Evolutionary conservation across 495 filamentous ascomycete genomes (phyloP), one percentile per base, ranked within the genome.

Genomic region (Entonaema liquescens): DNA sequence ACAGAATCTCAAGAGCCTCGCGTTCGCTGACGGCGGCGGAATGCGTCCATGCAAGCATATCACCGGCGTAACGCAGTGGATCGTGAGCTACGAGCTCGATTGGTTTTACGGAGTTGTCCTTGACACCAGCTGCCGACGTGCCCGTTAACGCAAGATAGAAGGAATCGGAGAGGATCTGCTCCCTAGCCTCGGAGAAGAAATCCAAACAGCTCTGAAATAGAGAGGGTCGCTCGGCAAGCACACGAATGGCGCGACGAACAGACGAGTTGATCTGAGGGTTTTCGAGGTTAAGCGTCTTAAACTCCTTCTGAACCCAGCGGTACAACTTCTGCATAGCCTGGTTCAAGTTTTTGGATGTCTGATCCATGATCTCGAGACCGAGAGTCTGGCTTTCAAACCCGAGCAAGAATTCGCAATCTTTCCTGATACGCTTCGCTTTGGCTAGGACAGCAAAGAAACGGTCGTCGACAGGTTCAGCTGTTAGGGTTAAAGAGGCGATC

Each of bases 1-100:
- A 98, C 4, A 99, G 81, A 3, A 91, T 89, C 75, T 98, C 95
- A 17, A 99, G 83, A 2, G 95, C 93, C 78, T 99, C 95, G 47
- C 92, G 87, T 79, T 99, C 95, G 19, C 94, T 94, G 0, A 98
- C 95, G 0, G 95, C 89, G 5, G 94, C 91, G 0, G 96, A 98
- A 76, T 99, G 95, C 2, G 90, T 89, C 95, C 95, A 99, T 5
- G 95, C 95, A 15, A 98, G 86, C 95, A 99, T 98, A 76, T 99
- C 95, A 21, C 95, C 94, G 19, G 97, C 89, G 74, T 98, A 99
- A 35, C 95, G 86, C 13, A 99, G 81, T 12, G 93, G 91, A 74
- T 99, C 95, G 74, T 98, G 94, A 11, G 95, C 93, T 33, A 89
- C 92, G 50, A 97, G 86, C 76, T 99, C 96, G 70, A 99, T 99